These are phyloP conservation scores for Ophiosphaerella korrae DNA, from an alignment of 2,329 filamentous ascomycete genomes.

Conservation along the genomic window DNA sequence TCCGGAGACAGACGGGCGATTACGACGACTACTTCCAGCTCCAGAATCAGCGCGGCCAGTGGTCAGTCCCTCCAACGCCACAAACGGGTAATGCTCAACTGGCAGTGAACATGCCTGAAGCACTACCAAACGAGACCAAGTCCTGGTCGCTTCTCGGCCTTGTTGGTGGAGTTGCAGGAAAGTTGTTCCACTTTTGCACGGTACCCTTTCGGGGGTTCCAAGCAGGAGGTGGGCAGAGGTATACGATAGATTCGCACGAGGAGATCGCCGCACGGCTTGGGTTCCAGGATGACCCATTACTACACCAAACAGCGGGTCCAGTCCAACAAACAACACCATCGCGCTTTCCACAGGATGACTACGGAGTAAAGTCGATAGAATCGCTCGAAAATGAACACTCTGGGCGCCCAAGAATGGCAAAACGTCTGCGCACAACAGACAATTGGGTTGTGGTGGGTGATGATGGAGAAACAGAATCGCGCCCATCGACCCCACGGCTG, in stretches of 20 bases:
- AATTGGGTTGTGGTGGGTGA: slow-evolving; percentile 56
- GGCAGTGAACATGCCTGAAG: slow-evolving; percentile 13
- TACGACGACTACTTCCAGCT: slow-evolving; percentile 50
- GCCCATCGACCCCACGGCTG: slow-evolving; percentile 50
- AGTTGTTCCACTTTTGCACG: slow-evolving; percentile 82
- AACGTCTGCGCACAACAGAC: slow-evolving; percentile 55
- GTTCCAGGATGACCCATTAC: slow-evolving; percentile 27
- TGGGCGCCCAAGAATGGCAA: slow-evolving; percentile 52
- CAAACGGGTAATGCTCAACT: slow-evolving; percentile 18
- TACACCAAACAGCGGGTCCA: slow-evolving; percentile 16
- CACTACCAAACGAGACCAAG: slow-evolving; percentile 28
- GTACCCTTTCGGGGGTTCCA: slow-evolving; percentile 82
- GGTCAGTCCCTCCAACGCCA: slow-evolving; percentile 39
- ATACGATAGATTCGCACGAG: slow-evolving; percentile 58
- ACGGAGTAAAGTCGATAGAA: slow-evolving; percentile 51
- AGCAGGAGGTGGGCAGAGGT: slow-evolving; percentile 79
- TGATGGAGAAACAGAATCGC: slow-evolving; percentile 60
- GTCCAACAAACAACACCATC: slow-evolving; percentile 56
- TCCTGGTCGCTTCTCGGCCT: slow-evolving; percentile 59
- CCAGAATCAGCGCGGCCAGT: slow-evolving; percentile 44
- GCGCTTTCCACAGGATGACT: slow-evolving; percentile 58
- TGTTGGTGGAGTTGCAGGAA: slow-evolving; percentile 72
- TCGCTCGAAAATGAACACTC: slow-evolving; percentile 51
- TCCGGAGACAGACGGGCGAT: slow-evolving; percentile 46
- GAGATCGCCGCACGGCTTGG: slow-evolving; percentile 32